phyloP scores from a whole-genome alignment of 805 yeast species.

The Saccharomycopsis babjevae region DNA sequence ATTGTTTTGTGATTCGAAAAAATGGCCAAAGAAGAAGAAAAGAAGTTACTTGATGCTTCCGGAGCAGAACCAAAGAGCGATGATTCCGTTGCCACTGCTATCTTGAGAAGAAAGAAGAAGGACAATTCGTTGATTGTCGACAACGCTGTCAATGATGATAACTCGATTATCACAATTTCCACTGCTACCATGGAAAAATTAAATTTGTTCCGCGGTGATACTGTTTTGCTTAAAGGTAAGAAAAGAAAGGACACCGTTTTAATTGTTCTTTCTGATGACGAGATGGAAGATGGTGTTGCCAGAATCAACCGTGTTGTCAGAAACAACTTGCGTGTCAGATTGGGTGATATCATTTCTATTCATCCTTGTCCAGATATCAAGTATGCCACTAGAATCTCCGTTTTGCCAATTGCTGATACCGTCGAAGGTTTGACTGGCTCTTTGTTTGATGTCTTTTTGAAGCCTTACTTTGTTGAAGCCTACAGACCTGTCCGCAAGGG shows the following conservation, averaged over 20 bases:
- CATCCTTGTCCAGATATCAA: constrained; percentile 98
- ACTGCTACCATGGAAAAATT: constrained; percentile 91
- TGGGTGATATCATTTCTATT: constrained; percentile 84
- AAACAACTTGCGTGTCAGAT: constrained; percentile 84
- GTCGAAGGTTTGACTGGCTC: constrained; percentile 97
- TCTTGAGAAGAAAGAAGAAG: constrained; percentile 94
- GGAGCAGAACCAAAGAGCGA: constrained; percentile 51
- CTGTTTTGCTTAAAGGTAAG: constrained; percentile 94
- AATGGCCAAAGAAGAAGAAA: constrained; percentile 27
- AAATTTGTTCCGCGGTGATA: constrained; percentile 95
- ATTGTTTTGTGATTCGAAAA: neutral
- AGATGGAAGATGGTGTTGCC: constrained; percentile 90
- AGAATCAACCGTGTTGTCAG: constrained; percentile 93
- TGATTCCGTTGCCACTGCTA: constrained; percentile 86
- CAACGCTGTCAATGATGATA: constrained; percentile 95
- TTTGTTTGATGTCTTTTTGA: constrained; percentile 86
- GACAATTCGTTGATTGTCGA: constrained; percentile 91
- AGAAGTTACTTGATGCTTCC: constrained; percentile 50
- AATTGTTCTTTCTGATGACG: constrained; percentile 93
- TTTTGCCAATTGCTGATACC: constrained; percentile 94
- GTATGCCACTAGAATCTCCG: constrained; percentile 90
- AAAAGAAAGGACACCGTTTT: constrained; percentile 96
- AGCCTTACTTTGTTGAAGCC: constrained; percentile 98
- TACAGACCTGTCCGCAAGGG: constrained; percentile 98
- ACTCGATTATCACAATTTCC: constrained; percentile 91